phyloP scores from a whole-genome alignment of 139 green algal species.

The Chlamydomonas eustigma region DNA sequence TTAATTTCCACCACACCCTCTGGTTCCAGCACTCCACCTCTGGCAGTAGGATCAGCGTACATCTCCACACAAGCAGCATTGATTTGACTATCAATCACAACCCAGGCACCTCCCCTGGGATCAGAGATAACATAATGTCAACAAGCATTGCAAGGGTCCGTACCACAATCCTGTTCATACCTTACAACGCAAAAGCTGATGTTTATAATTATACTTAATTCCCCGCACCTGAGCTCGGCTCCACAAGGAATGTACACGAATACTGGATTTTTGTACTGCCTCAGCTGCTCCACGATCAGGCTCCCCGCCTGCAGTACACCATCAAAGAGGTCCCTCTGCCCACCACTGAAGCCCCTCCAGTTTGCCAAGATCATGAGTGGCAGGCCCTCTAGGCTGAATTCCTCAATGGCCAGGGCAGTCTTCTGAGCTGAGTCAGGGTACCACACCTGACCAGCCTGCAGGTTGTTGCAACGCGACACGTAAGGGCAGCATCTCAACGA shows the following conservation, averaged over 20 bases:
- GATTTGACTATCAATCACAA: conserved; percentile 95
- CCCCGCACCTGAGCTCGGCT: conserved; percentile 78
- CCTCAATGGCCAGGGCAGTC: conserved; percentile 95
- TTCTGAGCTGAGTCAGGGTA: conserved; percentile 96
- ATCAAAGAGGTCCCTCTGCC: conserved; percentile 96
- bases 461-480: too few species aligned
- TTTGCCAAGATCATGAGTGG: conserved; percentile 98
- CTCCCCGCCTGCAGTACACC: conserved; percentile 93
- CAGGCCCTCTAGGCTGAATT: conserved; percentile 93
- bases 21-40: conserved; percentile 93
- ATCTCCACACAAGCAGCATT: conserved; percentile 63
- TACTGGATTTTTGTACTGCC: conserved; percentile 85
- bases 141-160: too few species aligned
- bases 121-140: too few species aligned
- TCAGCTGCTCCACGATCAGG: conserved; percentile 93
- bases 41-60: conserved; percentile 71
- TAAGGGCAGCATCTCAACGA: too few species aligned
- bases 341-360: conserved; percentile 97
- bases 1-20: conserved; percentile 99
- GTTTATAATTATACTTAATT: too few species aligned
- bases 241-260: conserved; percentile 93
- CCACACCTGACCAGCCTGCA: conserved; percentile 80
- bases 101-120: conserved; percentile 92
- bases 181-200: too few species aligned
- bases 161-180: too few species aligned